Evolutionary conservation across 805 yeast genomes (phyloP), one percentile per base, ranked within the genome.

Genomic region (Lipomyces yamanashiensis): DNA sequence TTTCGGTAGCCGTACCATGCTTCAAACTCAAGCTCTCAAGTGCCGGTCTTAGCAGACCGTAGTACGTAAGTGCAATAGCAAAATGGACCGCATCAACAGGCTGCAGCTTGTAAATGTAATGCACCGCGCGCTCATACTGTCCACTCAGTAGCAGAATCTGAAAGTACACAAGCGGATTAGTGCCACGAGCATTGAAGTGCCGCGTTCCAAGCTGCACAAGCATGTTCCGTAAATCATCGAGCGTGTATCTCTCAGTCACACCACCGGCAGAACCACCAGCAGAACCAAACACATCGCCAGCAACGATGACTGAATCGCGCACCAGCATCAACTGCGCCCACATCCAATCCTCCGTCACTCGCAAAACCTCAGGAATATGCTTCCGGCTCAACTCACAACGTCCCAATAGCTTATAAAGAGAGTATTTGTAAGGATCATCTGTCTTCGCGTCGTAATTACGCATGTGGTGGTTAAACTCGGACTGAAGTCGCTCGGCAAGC

Each of bases 291-390:
- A 66, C 64, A 53, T 66, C 69, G 7, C 61, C 57, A 41, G 62
- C 40, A 5, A 51, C 41, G n/a, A 45, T 48, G 7, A 59, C 37
- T 45, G 54, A 45, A 53, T 63, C 72, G 40, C 59, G 71, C 15
- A 89, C 85, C 36, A 93, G 80, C 76, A 86, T 82, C 61, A 95
- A 81, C 76, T 95, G 98, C 73, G 89, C 85, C 99, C 99, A 93
- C 55, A 93, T 75, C 98, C 98, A 93, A 77, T 93, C 98, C 75
- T 93, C 98, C 54, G 92, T 84, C 63, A 96, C 89, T 43, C 86
- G 77, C 44, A 88, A 83, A 37, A 93, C 86, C 75, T 43, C 96
- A 85, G 70, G 92, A 78, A 67, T 84, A 78, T 75, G 86, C 85
- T 75, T 87, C 81, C 54, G 88, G 79, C 72, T 88, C 73, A 77